Percentiles rank a stretch among this genome's conserved stretches.
These are phyloP conservation scores for Zostera marina DNA, from an alignment of 116 monocot genomes.

Conservation along the genomic window DNA sequence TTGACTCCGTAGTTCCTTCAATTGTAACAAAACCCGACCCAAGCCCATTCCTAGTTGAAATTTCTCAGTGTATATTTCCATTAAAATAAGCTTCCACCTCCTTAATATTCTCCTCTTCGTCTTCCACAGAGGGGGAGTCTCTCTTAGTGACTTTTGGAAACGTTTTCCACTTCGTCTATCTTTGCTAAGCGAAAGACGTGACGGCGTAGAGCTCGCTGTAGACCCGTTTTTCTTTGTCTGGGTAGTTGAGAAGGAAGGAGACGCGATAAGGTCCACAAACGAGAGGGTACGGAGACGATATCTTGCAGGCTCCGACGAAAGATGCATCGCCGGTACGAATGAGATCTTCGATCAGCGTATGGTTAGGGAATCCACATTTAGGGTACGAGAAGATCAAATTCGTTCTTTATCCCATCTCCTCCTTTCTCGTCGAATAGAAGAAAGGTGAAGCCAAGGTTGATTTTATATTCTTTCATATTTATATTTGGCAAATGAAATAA, in stretches of 20 bases:
- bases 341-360: conserved; percentile 47
- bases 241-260: conserved; percentile 66
- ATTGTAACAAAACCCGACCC: no score
- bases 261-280: conserved; percentile 72
- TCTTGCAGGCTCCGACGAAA: conserved; percentile 34
- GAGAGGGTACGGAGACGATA: conserved; percentile 32
- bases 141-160: conserved; percentile 55
- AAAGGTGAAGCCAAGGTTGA: background rate
- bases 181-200: conserved; percentile 20
- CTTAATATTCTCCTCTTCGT: conserved; percentile 6
- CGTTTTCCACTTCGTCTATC: conserved; percentile 66
- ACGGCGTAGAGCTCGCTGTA: conserved; percentile 62
- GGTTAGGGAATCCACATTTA: no score
- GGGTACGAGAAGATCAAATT: no score
- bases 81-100: conserved; percentile 58
- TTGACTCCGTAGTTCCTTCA: no score
- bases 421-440: background rate
- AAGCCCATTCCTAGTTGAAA: conserved; percentile 46
- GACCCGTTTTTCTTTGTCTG: conserved; percentile 32
- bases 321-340: conserved; percentile 37
- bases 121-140: conserved; percentile 23
- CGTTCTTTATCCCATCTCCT: no score
- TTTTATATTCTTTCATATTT: no score
- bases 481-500: no score
- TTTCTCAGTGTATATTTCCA: conserved; percentile 45